These are phyloP conservation scores for Myxozyma lipomycoides DNA, from an alignment of 805 yeast species.

Conservation along the genomic window DNA sequence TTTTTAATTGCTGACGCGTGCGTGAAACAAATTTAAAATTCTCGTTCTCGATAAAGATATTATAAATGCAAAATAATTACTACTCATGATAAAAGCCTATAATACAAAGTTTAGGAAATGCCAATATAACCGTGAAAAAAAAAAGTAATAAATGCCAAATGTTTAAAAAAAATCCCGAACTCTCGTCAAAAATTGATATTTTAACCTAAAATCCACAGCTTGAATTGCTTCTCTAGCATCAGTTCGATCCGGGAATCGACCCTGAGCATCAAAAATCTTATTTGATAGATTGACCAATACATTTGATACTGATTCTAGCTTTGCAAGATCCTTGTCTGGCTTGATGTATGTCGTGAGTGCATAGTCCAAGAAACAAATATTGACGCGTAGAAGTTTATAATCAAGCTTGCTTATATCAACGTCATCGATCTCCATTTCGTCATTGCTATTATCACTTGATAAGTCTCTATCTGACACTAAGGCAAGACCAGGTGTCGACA, in stretches of 20 bases:
- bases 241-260: constrained; percentile 20
- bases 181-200: constrained; percentile 3
- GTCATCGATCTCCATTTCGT: constrained; percentile 1
- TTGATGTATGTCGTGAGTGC: constrained; percentile 13
- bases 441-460: neutral
- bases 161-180: too few relatives aligned
- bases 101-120: neutral
- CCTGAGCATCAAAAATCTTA: constrained; percentile 18
- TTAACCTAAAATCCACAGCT: constrained; percentile 17
- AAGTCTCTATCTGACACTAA: constrained; percentile 5
- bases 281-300: constrained; percentile 8
- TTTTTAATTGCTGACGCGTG: too few relatives aligned
- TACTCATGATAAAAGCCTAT: neutral
- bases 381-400: constrained; percentile 3
- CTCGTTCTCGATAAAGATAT: too few relatives aligned
- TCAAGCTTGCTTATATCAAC: constrained; percentile 1
- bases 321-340: constrained; percentile 12
- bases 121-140: neutral
- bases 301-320: constrained; percentile 1
- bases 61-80: neutral
- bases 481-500: constrained; percentile 14
- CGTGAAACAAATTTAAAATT: too few relatives aligned
- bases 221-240: constrained; percentile 16
- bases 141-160: too few relatives aligned
- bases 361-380: constrained; percentile 14